Evolutionary conservation across 768 basidiomycete species (phyloP).

Genomic region (Clitopilus passeckerianus): DNA sequence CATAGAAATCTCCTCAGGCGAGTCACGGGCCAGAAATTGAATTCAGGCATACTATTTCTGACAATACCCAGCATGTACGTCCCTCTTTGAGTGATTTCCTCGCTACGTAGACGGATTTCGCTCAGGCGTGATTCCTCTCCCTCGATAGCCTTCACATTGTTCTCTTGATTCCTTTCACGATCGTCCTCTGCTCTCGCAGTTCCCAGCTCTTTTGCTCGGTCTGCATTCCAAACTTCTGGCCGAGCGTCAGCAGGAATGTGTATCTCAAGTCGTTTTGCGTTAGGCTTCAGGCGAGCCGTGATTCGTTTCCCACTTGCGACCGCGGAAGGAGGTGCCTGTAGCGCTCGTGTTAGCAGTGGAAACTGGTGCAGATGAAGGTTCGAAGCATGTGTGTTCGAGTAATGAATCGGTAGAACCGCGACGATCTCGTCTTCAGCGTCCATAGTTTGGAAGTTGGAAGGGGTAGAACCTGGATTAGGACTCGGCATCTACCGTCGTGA

Average conservation of each 20-base stretch:
- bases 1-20: slow-evolving; percentile 7
- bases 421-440: slow-evolving; percentile 55
- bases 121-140: slow-evolving; percentile 55
- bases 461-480: background rate
- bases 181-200: slow-evolving; percentile 68
- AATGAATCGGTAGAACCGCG: slow-evolving; percentile 66
- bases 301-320: slow-evolving; percentile 70
- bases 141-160: slow-evolving; percentile 37
- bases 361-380: slow-evolving; percentile 79
- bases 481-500: too few relatives aligned
- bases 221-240: slow-evolving; percentile 76
- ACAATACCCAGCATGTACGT: slow-evolving; percentile 75
- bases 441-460: background rate
- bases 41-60: slow-evolving; percentile 49
- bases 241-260: slow-evolving; percentile 82
- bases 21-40: background rate
- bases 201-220: slow-evolving; percentile 63
- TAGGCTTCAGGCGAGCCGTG: slow-evolving; percentile 65
- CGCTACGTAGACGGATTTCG: slow-evolving; percentile 71
- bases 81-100: slow-evolving; percentile 61
- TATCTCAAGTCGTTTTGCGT: slow-evolving; percentile 60
- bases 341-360: slow-evolving; percentile 67
- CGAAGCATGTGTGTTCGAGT: slow-evolving; percentile 54
- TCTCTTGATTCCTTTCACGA: slow-evolving; percentile 69
- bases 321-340: slow-evolving; percentile 77